Evolutionary conservation across 768 basidiomycete species (phyloP), one percentile per base, ranked within the genome.

Genomic region (Leucosporidium creatinivorum): DNA sequence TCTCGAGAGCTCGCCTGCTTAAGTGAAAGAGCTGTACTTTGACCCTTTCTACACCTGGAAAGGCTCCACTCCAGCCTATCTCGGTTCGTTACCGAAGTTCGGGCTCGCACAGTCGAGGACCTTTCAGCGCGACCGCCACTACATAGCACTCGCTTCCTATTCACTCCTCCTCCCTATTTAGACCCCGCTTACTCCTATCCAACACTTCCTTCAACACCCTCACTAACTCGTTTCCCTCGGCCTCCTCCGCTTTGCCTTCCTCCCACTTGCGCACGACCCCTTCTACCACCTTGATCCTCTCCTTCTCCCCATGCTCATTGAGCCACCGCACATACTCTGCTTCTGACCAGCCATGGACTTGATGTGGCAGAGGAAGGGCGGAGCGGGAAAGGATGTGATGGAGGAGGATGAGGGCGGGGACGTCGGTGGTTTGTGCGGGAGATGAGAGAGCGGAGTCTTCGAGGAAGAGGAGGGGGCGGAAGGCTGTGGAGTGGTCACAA

Each of bases 281-380:
- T 62, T 93, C 89, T 17, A 99, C 80, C 55, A 98, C 82, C 19
- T 84, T 84, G 84, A 85, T 85, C 12, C 88, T 84, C 76, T 97
- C 94, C 67, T 82, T 83, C 67, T 87, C 85, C 3, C 85, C 81
- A 75, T 97, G 96, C 76, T 96, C 93, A 67, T 91, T 88, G 18
- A 98, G 83, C 93, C 93, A 99, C 54, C 90, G 85, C 58, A 96
- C 89, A 77, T 99, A 99, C 80, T 98, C 96, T 5, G 88, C 84
- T 76, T 97, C 92, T 65, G 89, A 88, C 94, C 96, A 98, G 0
- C 89, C 88, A 75, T 97, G 92, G 63, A 92, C 78, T 58, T 84
- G 83, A 77, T 99, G 91, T 15, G 96, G 94, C 49, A 98, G 82
- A 8, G 74, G 69, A 17, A 80, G 58, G 0, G 89, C 91, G 15